Evolutionary conservation across 2,329 filamentous ascomycete genomes (phyloP).

Genomic region (Trichoderma hamatum): DNA sequence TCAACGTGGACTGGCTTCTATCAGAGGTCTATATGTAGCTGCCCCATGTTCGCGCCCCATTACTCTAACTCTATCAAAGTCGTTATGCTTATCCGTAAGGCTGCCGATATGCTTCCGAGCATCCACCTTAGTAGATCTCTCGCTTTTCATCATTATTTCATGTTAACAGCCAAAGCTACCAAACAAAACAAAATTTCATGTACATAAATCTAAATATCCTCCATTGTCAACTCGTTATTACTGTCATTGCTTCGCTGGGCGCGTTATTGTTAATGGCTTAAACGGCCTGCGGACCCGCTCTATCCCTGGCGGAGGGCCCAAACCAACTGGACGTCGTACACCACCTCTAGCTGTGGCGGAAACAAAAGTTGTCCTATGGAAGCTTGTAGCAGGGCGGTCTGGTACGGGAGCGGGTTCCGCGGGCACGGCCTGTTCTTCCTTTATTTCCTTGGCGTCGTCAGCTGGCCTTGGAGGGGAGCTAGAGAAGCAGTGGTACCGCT

Average conservation of each 20-base stretch:
- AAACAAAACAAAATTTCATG: background rate
- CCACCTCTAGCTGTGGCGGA: constrained; percentile 40
- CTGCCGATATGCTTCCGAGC: constrained; percentile 8
- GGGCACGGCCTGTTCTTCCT: constrained; percentile 28
- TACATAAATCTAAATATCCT: background rate
- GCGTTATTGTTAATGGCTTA: constrained; percentile 58
- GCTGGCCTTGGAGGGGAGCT: constrained; percentile 54
- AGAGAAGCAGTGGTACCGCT: constrained; percentile 60
- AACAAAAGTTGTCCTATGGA: constrained; percentile 57
- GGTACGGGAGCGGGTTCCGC: constrained; percentile 35
- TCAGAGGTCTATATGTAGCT: background rate
- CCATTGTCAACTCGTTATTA: background rate
- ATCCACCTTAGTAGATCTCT: background rate
- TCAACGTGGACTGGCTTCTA: background rate
- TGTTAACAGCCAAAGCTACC: background rate
- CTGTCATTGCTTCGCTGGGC: constrained; percentile 37
- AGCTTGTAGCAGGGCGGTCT: constrained; percentile 44
- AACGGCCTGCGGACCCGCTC: constrained; percentile 58
- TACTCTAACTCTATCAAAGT: constrained; percentile 1
- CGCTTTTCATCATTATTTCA: background rate
- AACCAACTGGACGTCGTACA: constrained; percentile 49
- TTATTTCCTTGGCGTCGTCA: constrained; percentile 30
- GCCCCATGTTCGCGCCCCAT: background rate
- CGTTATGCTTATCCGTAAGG: constrained; percentile 36
- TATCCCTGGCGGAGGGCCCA: constrained; percentile 53